Base-by-base conservation (phyloP, 768 basidiomycete species). In the Basidioascus undulatus region DNA sequence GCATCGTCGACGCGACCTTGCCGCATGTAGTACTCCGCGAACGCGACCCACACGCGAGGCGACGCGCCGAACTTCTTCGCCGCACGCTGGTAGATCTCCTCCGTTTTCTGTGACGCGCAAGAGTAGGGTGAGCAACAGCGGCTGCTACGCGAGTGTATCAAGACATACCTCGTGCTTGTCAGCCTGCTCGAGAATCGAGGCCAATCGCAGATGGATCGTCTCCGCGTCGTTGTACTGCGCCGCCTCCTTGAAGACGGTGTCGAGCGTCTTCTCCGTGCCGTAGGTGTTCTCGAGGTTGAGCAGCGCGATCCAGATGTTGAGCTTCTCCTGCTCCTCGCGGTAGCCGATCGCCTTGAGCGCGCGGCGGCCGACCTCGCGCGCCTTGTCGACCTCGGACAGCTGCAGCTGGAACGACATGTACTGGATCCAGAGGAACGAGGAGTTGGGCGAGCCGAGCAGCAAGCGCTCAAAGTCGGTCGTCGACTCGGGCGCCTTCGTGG, bases 391-490 rank as follows among this genome's bases (percentile, higher is more conserved):
- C 59, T 98, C 89, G 24, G 87, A 82, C n/a, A 98, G 69, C 49
- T 84, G 84, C 10, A 96, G 65, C 52, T 87, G 83, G 70, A 94
- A 89, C 8, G 92, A 89, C 84, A 99, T 96, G 58, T 86, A 98
- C 57, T 94, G 87, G 44, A 99, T 75, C 92, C 92, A 99, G 26
- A 96, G 67, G 60, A 78, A 92, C 0, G 92, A 96, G 6, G 87
- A 96, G 55, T 92, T 84, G 2, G 92, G 89, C 0, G 89, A 86
- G 23, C 82, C 81, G 30, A 96, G 66, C 35, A 99, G 68, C 27
- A 81, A 61, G 11, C 92, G 72, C 58, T 99, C 92, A 51, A 94
- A 99, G 56, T 98, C 89, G 25, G 77, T 71, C 45, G 76, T 81
- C 2, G 92, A 92, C 55, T 83, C 80, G 2, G 92, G 92, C 18